A percentile compares a stretch with the other conserved stretches of the same genome.
Conservation (phyloP, 176 grass and related monocot species). For the Tillandsia leiboldiana region DNA sequence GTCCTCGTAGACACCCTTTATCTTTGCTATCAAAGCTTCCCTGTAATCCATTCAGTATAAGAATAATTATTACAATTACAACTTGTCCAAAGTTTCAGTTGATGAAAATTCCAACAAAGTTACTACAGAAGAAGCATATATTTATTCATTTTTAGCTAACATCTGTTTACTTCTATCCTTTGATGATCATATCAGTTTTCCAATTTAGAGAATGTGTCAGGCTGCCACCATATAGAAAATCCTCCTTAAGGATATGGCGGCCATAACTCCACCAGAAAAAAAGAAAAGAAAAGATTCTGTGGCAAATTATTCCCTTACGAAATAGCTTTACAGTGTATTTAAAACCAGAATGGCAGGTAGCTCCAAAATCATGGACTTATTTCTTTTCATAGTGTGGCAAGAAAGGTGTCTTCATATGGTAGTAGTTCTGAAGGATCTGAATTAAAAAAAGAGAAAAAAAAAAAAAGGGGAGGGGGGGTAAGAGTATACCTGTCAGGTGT, state of each 20-base stretch:
- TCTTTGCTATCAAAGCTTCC: slow-evolving; percentile 47
- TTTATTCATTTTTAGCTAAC: background rate
- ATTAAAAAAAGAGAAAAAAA: background rate
- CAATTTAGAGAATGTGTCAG: background rate
- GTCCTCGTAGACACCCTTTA: slow-evolving; percentile 41
- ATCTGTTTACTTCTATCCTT: background rate
- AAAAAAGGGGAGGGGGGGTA: background rate
- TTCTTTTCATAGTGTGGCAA: background rate
- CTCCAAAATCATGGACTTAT: background rate
- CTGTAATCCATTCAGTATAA: slow-evolving; percentile 20
- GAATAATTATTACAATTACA: background rate
- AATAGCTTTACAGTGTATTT: background rate
- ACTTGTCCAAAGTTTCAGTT: background rate
- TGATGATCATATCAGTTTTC: background rate
- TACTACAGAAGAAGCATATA: background rate
- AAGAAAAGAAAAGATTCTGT: background rate
- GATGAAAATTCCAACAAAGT: background rate
- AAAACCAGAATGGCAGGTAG: background rate
- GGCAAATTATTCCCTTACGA: background rate
- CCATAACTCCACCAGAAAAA: background rate
- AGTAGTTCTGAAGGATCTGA: background rate
- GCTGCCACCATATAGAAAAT: background rate
- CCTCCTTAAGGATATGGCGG: too few relatives aligned
- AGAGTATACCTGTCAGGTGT: slow-evolving; percentile 72
- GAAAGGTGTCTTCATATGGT: background rate